Evolutionary conservation across 225 moss, liverwort and hornwort genomes (phyloP), one percentile per base, ranked within the genome.

Genomic region (Physcomitrium patens): DNA sequence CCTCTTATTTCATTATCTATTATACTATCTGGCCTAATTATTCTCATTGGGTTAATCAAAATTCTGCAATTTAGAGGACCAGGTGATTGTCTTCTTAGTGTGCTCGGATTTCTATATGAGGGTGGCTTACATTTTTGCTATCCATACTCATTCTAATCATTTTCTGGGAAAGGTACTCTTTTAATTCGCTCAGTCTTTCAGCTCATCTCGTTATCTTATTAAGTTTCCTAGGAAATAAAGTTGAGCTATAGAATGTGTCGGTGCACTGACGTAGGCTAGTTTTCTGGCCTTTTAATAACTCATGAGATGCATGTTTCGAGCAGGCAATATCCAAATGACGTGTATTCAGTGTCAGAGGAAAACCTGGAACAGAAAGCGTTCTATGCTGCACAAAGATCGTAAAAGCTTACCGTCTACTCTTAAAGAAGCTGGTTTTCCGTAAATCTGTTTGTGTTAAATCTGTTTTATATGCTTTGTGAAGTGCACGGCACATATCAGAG

Each of bases 321-420:
- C 87, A 90, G 89, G 67, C 78, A 82, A 78, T 74, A 78, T 78
- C 74, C 85, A 60, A 78, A 78, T 71, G 87, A 90, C 41, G 60
- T 81, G 72, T 82, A 82, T 76, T 65, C 80, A 68, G 75, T 56
- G 26, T 71, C 85, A 71, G 89, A 87, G 80, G 89, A 89, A 65
- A 89, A 63, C 51, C 86, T 82, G 71, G 68, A 78, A 19, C 86
- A 78, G 79, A 78, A 55, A 60, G 55, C 79, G 51, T 20, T 63
- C 26, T 80, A 50, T 56, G 78, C 71, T 53, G 72, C 69, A 26
- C 82, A 90, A 73, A 80, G 78, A 79, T 82, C 80, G 89, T 87
- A 87, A 73, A 72, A 62, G 60, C 72, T 46, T 48, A 61, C 59
- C 12, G 31, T 52, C 24, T 53, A 53, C 41, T 67, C 63, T 62